Base-by-base conservation (phyloP, 768 basidiomycete genomes). In the Grammothele lineata region DNA sequence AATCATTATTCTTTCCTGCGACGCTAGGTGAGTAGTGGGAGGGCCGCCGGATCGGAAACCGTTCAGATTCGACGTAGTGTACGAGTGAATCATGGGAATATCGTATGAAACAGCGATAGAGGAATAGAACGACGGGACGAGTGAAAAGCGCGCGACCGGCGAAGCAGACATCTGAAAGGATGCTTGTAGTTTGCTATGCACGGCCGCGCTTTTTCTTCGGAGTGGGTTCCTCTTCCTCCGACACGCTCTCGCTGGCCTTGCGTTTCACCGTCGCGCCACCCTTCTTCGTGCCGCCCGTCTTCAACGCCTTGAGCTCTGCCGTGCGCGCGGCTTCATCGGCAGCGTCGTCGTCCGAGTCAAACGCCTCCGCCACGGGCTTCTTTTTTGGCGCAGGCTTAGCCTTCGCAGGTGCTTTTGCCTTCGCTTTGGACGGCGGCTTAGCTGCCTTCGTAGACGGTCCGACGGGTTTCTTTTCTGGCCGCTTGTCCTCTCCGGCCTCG, bases 161-260 rank as follows among this genome's bases (percentile, higher is more conserved):
- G 27, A 7, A 30, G 27, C 27, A 7, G 27, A 30, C 14, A 7
- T 30, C 27, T 14, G 8, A 30, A 30, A 14, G 27, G 14, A 30
- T 30, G 8, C 27, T 30, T 30, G 27, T 7, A 7, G 27, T 7
- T 30, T 30, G 8, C 27, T 30, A 59, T 37, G 52, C 57, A 27
- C 47, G 44, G 9, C 51, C 48, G 21, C 39, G 61, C 59, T 64
- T 68, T 60, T 70, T 73, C 64, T 68, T 64, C 48, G 66, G 64
- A 30, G 27, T 14, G 27, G n/a, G 9, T 55, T 62, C 53, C 56
- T 63, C 56, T 41, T 69, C 59, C 32, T 67, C 66, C 40, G 61
- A 26, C 9, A 44, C 45, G 37, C 50, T 46, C 12, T 50, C 51
- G 30, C 26, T 23, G 5, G 5, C 22, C 26, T 52, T 57, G 18